Base-by-base conservation (phyloP, 495 filamentous ascomycete genomes). In the Tuber brumale region DNA sequence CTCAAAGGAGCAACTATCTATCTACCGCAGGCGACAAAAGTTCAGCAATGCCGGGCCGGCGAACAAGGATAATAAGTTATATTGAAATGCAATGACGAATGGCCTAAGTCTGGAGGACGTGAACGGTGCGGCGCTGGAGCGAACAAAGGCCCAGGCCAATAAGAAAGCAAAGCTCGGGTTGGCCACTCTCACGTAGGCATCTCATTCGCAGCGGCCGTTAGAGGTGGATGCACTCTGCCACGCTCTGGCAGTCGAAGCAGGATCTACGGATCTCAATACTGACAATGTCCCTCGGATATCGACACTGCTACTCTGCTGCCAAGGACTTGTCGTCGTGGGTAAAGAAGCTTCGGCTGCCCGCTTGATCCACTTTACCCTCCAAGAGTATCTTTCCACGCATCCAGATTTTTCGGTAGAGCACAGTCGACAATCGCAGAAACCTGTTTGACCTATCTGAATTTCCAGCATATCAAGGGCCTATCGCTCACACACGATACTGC, bases 371-470 rank as follows among this genome's bases (percentile, higher is more conserved):
- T 61, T 61, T 61, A 61, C 51, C 51, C 51, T 61, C 10, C 51
- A 61, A 61, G 27, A 61, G 27, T 61, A 61, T 61, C 51, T 61
- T 61, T 61, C 51, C 27, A 27, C 51, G n/a, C 51, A 61, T 61
- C n/a, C n/a, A 31, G 51, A 61, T n/a, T 10, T 61, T 61, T 61
- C n/a, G 10, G 51, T 31, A 31, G 27, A 31, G 51, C n/a, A 61
- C 12, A 27, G 51, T 27, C 51, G n/a, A 16, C n/a, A 16, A 61
- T 61, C n/a, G 51, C 51, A 61, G 51, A 61, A 61, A 27, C 51
- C 51, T 61, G 51, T 61, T 61, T 61, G 51, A 61, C 51, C n/a
- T 61, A 61, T 61, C 51, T 61, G 10, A 61, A 61, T 61, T 61
- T 31, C 51, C 51, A 61, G n/a, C 51, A 31, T 61, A 61, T 61